Conservation (phyloP, 208 protist species). For the Trypanosoma brucei region DNA sequence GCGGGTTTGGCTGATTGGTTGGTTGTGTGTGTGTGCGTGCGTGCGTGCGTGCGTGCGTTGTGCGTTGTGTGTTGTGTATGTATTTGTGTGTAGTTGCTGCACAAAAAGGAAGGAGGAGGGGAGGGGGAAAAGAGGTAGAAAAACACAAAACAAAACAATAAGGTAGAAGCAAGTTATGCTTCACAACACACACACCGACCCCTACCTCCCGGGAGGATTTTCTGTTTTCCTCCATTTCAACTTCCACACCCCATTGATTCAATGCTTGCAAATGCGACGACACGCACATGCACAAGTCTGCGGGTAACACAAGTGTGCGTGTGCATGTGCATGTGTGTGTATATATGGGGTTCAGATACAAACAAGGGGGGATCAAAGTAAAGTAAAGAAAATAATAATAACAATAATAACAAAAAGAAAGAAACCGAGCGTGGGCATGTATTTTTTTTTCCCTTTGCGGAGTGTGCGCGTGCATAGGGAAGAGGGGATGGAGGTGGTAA, state of each 20-base stretch:
- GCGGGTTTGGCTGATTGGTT: too few relatives aligned
- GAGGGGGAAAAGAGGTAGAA: neutral
- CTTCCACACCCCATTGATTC: too few relatives aligned
- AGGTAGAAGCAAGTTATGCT: neutral
- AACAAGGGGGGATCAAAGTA: too few relatives aligned
- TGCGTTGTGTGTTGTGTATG: too few relatives aligned
- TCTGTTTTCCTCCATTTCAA: neutral
- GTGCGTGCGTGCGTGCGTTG: too few relatives aligned
- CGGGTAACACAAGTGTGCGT: neutral
- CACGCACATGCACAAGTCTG: neutral
- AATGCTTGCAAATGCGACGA: too few relatives aligned
- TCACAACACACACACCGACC: too few relatives aligned
- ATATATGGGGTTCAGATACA: neutral
- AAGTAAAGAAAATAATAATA: too few relatives aligned
- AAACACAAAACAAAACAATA: neutral
- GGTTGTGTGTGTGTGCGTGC: too few relatives aligned
- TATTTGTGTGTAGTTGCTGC: too few relatives aligned
- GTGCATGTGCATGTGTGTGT: neutral
- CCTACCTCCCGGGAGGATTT: too few relatives aligned
- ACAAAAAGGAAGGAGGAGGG: constrained; percentile 1
- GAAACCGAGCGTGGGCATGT: neutral
- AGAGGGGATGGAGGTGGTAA: neutral
- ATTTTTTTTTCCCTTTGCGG: neutral
- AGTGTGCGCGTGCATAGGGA: neutral
- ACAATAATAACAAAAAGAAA: neutral